Percentiles rank a stretch among this genome's conserved stretches.
phyloP scores from a whole-genome alignment of 371 early-diverging fungal species.

The Entomophthora muscae region DNA sequence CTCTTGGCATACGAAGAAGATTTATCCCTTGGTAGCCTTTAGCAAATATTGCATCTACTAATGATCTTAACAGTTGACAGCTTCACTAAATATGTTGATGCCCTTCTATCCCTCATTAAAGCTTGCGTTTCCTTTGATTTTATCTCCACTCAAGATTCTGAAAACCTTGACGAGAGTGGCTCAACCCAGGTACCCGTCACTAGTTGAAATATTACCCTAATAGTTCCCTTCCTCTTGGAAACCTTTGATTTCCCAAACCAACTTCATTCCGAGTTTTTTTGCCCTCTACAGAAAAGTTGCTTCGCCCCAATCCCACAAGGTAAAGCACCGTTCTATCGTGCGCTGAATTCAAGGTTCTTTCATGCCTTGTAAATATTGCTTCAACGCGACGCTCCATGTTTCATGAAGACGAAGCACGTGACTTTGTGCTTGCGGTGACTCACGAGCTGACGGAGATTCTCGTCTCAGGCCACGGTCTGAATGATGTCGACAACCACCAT shows the following conservation, averaged over 20 bases:
- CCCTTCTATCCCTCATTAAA: constrained; percentile 37
- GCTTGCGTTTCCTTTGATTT: constrained; percentile 72
- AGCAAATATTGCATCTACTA: too few relatives aligned
- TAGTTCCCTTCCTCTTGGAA: constrained; percentile 5
- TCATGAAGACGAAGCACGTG: constrained; percentile 40
- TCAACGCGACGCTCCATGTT: constrained; percentile 73
- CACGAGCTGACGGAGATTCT: constrained; percentile 52
- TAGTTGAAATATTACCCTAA: background rate
- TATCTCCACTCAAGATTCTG: constrained; percentile 67
- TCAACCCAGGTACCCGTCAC: constrained; percentile 37
- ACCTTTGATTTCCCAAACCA: constrained; percentile 8
- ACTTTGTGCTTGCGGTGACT: constrained; percentile 49
- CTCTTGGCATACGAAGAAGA: constrained; percentile 21
- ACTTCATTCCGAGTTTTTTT: constrained; percentile 5
- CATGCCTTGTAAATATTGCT: constrained; percentile 58
- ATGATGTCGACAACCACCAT: constrained; percentile 60
- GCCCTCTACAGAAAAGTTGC: background rate
- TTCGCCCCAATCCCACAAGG: background rate
- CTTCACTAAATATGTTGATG: constrained; percentile 25
- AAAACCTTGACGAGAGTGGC: constrained; percentile 66
- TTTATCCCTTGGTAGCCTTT: too few relatives aligned
- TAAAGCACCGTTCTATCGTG: background rate
- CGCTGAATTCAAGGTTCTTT: constrained; percentile 35
- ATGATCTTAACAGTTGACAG: background rate
- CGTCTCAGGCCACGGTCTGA: constrained; percentile 33